A percentile compares a stretch with the other conserved stretches of the same genome.
These are phyloP conservation scores for Phytomonas francai DNA, from an alignment of 208 protist genomes.

Conservation along the genomic window DNA sequence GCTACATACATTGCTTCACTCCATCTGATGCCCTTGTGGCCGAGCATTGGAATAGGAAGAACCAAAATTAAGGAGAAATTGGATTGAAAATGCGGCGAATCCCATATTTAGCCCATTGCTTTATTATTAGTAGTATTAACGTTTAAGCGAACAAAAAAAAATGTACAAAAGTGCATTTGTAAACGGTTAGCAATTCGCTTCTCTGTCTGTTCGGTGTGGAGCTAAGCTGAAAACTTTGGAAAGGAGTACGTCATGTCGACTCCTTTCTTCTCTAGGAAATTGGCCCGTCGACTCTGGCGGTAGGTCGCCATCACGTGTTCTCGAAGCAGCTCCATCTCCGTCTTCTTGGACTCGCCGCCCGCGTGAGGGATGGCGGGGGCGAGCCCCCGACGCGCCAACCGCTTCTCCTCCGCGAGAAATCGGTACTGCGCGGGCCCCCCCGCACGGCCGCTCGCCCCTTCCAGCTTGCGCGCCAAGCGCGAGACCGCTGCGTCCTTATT, in stretches of 20 bases:
- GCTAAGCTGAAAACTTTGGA: constrained; percentile 32
- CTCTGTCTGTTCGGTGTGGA: constrained; percentile 5
- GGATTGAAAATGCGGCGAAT: no score
- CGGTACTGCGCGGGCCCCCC: constrained; percentile 14
- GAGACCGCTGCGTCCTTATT: constrained; percentile 63
- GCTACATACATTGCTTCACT: no score
- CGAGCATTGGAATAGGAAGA: no score
- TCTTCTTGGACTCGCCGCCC: constrained; percentile 9
- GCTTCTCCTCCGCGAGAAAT: constrained; percentile 46
- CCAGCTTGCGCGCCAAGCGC: constrained; percentile 38
- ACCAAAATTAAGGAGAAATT: no score
- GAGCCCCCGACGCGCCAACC: constrained; percentile 56
- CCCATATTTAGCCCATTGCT: no score
- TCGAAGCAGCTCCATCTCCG: constrained; percentile 70
- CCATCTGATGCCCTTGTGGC: no score
- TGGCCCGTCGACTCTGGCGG: constrained; percentile 42
- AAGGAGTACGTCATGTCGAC: constrained; percentile 81
- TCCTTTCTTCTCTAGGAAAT: constrained; percentile 38
- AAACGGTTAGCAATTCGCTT: background rate
- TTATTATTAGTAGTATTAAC: background rate
- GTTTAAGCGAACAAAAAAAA: constrained; percentile 15
- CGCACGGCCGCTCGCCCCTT: constrained; percentile 10
- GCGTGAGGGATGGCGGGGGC: constrained; percentile 18
- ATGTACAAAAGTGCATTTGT: constrained; percentile 9
- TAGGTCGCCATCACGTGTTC: constrained; percentile 75